phyloP scores from a whole-genome alignment of 2,329 filamentous ascomycete genomes.

The Taxawa tesnikishii region DNA sequence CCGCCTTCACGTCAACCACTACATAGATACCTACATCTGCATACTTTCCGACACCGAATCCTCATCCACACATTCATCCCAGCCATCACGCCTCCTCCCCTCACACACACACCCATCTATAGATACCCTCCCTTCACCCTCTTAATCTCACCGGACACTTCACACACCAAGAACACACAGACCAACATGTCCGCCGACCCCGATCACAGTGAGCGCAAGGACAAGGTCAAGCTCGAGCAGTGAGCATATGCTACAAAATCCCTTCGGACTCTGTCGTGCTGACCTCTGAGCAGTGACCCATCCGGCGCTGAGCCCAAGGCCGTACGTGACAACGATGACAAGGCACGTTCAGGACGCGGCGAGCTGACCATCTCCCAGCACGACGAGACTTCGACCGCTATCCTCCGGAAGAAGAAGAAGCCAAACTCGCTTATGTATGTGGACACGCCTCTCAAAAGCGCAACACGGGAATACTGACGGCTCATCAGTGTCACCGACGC shows the following conservation, averaged over 20 bases:
- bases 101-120: neutral
- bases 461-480: neutral
- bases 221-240: conserved; percentile 37
- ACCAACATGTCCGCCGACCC: conserved; percentile 37
- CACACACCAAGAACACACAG: neutral
- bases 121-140: neutral
- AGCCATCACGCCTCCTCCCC: neutral
- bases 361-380: conserved; percentile 27
- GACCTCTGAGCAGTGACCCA: conserved; percentile 54
- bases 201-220: conserved; percentile 28
- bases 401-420: conserved; percentile 99
- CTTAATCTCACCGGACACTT: neutral
- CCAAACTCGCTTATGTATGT: conserved; percentile 95
- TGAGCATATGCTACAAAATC: conserved; percentile 14
- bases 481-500: conserved; percentile 80
- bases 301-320: conserved; percentile 80
- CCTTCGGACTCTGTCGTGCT: conserved; percentile 28
- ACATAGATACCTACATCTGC: conserved; percentile 1
- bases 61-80: neutral
- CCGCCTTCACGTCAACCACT: neutral
- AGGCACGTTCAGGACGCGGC: neutral
- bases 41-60: neutral
- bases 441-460: conserved; percentile 26
- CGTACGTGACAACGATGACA: conserved; percentile 40
- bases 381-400: conserved; percentile 89